Evolutionary conservation across 2,329 filamentous ascomycete genomes (phyloP).

Genomic region (Aureobasidium sp.): DNA sequence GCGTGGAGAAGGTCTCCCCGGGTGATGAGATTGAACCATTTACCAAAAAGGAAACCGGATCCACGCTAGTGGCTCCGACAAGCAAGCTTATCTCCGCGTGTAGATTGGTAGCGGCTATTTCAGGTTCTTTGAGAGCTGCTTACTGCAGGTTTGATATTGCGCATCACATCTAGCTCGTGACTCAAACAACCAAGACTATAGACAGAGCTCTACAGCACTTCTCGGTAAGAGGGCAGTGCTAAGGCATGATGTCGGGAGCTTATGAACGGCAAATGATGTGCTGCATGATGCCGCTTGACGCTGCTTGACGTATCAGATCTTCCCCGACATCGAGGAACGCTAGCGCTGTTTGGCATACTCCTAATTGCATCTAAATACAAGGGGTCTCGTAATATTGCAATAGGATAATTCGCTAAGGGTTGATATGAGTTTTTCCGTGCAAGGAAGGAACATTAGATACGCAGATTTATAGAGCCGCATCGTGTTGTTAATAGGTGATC

Average conservation of each 20-base stretch:
- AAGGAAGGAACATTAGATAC: neutral
- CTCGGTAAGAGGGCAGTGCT: neutral
- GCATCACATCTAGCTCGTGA: neutral
- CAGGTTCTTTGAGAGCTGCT: neutral
- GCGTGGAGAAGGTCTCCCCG: neutral
- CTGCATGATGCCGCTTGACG: constrained; percentile 13
- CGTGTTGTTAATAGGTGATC: neutral
- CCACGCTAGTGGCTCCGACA: neutral
- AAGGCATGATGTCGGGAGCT: neutral
- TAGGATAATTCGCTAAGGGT: neutral
- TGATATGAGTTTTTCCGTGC: no score
- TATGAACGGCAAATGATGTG: neutral
- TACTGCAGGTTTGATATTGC: neutral
- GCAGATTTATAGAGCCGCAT: neutral
- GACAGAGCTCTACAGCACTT: neutral
- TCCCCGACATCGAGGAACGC: constrained; percentile 6
- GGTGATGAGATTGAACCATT: neutral
- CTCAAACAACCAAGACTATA: neutral
- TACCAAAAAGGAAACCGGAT: neutral
- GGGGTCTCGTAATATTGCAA: neutral
- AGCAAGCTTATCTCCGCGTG: constrained; percentile 1
- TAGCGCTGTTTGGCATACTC: constrained; percentile 12
- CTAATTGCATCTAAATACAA: neutral
- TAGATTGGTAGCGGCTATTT: neutral
- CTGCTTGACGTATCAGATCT: constrained; percentile 10